Conservation (phyloP, 768 basidiomycete genomes). For the Mycena amicta region DNA sequence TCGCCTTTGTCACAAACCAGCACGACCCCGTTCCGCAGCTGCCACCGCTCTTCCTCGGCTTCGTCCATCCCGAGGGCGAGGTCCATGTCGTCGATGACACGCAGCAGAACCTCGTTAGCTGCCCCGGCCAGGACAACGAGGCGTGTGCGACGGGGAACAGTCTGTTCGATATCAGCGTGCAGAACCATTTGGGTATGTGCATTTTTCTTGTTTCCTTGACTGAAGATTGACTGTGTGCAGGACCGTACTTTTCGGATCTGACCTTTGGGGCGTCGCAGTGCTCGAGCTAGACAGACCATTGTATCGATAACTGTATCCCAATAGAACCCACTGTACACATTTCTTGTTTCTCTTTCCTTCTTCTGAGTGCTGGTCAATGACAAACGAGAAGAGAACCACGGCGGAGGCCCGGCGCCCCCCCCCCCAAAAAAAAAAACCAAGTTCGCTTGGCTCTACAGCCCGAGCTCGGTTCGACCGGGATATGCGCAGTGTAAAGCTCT, state of each 20-base stretch:
- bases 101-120: slow-evolving; percentile 34
- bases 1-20: slow-evolving; percentile 40
- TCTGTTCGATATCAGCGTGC: neutral
- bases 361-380: too few relatives aligned
- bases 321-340: too few relatives aligned
- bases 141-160: slow-evolving; percentile 5
- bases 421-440: too few relatives aligned
- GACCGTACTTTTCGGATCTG: slow-evolving; percentile 34
- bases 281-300: slow-evolving; percentile 1
- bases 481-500: too few relatives aligned
- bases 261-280: slow-evolving; percentile 27
- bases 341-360: too few relatives aligned
- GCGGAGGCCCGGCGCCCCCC: too few relatives aligned
- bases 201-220: slow-evolving; percentile 9
- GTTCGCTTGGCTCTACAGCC: too few relatives aligned
- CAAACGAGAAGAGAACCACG: too few relatives aligned
- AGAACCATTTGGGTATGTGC: slow-evolving; percentile 28
- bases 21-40: slow-evolving; percentile 45
- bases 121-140: slow-evolving; percentile 44
- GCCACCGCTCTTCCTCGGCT: slow-evolving; percentile 39
- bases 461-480: too few relatives aligned
- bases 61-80: slow-evolving; percentile 40
- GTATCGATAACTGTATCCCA: too few relatives aligned
- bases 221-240: slow-evolving; percentile 19
- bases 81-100: slow-evolving; percentile 35